Evolutionary conservation across 1,284 basidiomycete genomes (phyloP).

Genomic region (Cerioporus squamosus): DNA sequence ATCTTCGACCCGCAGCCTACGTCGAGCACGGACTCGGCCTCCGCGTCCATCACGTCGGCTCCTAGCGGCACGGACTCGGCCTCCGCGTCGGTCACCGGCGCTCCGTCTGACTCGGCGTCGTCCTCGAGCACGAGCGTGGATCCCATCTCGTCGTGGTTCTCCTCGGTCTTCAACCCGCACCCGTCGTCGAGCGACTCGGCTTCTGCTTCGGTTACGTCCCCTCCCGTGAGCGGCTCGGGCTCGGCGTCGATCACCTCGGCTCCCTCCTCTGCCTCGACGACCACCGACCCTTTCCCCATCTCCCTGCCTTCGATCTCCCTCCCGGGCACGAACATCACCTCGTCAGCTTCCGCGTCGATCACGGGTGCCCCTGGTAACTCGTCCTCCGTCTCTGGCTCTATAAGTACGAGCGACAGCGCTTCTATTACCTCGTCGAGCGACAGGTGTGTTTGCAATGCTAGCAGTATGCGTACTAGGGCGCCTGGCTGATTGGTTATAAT

Average conservation of each 20-base stretch:
- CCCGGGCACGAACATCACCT: not conserved
- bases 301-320: too few species aligned
- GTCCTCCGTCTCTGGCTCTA: slow-evolving; percentile 1
- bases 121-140: not conserved
- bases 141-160: not conserved
- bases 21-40: not conserved
- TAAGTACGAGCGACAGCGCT: not conserved
- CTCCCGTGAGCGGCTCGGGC: not conserved
- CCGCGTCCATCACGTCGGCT: not conserved
- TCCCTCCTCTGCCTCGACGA: not conserved
- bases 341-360: not conserved
- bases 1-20: not conserved
- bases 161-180: not conserved
- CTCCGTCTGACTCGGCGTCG: not conserved
- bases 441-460: slow-evolving; percentile 8
- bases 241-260: not conserved
- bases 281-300: not conserved
- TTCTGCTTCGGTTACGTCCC: not conserved
- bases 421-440: slow-evolving; percentile 8
- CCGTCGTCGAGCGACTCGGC: not conserved
- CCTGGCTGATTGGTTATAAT: not conserved
- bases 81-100: not conserved
- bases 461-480: slow-evolving; percentile 2
- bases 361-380: not conserved
- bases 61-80: not conserved